phyloP scores from a whole-genome alignment of 495 filamentous ascomycete genomes.

The Parachaetomium inaequale region DNA sequence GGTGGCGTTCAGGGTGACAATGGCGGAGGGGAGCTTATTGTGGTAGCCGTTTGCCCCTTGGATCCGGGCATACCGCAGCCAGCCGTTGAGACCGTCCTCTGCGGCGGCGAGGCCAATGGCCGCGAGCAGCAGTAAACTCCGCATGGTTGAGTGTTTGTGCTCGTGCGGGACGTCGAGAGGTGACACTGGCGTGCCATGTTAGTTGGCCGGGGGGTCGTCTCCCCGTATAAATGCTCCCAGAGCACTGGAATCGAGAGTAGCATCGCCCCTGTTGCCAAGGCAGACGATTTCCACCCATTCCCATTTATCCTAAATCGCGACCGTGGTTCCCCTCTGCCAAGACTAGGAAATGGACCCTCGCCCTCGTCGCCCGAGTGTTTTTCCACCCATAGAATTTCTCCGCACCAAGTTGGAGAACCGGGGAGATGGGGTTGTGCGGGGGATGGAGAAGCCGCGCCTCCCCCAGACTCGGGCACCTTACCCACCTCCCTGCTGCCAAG shows the following conservation, averaged over 20 bases:
- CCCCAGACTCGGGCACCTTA: background rate
- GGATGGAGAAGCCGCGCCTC: background rate
- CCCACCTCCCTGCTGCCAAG: background rate
- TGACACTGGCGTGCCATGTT: background rate
- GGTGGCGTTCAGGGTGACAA: conserved; percentile 54
- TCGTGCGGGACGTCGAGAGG: background rate
- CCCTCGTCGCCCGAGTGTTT: background rate
- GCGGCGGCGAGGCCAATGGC: conserved; percentile 41
- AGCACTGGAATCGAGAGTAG: background rate
- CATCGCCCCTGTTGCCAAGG: conserved; percentile 16
- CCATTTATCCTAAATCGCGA: conserved; percentile 12
- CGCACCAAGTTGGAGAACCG: conserved; percentile 4
- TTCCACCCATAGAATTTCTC: conserved; percentile 7
- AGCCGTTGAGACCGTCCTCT: conserved; percentile 59
- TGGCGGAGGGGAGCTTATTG: conserved; percentile 42
- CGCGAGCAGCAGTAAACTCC: conserved; percentile 32
- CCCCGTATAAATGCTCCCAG: conserved; percentile 3
- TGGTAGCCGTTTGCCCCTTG: conserved; percentile 34
- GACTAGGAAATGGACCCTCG: background rate
- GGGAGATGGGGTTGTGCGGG: conserved; percentile 4
- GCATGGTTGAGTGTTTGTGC: conserved; percentile 24
- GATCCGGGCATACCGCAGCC: conserved; percentile 62
- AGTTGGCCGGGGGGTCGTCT: background rate
- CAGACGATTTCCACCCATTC: background rate
- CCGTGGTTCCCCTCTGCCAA: conserved; percentile 5